Conservation (phyloP, 2,329 filamentous ascomycete genomes). For the Phialophora expanda region DNA sequence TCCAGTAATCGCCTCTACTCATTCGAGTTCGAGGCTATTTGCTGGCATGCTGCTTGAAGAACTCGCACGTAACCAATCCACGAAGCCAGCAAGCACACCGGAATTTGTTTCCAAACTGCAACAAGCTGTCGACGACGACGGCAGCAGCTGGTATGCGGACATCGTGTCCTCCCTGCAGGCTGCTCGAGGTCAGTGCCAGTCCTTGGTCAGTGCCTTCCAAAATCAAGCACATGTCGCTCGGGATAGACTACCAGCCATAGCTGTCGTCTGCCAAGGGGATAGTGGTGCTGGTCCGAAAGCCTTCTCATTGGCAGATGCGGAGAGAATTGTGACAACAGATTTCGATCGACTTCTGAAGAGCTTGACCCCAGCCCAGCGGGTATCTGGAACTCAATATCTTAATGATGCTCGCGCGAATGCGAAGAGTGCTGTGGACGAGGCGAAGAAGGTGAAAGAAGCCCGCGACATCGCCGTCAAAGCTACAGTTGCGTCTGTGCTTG, state of each 20-base stretch:
- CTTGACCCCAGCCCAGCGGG: constrained; percentile 84
- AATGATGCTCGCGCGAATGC: constrained; percentile 76
- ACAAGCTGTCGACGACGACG: constrained; percentile 78
- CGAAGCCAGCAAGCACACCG: constrained; percentile 46
- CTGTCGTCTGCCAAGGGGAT: constrained; percentile 93
- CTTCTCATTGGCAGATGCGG: constrained; percentile 85
- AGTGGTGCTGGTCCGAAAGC: constrained; percentile 88
- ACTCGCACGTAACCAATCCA: constrained; percentile 68
- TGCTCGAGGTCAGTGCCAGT: constrained; percentile 87
- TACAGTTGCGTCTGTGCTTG: constrained; percentile 82
- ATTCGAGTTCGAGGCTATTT: constrained; percentile 84
- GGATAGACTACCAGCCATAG: constrained; percentile 76
- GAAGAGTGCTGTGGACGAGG: constrained; percentile 75
- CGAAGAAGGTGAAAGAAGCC: constrained; percentile 75
- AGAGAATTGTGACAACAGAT: constrained; percentile 83
- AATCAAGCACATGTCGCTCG: constrained; percentile 83
- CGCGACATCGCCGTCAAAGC: constrained; percentile 86
- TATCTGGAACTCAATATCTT: constrained; percentile 80
- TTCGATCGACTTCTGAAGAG: constrained; percentile 86
- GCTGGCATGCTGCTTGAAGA: constrained; percentile 86
- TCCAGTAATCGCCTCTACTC: constrained; percentile 71
- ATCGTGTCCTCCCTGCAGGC: constrained; percentile 88
- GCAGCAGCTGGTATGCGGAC: constrained; percentile 83
- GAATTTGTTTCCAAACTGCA: constrained; percentile 66
- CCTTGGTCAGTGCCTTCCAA: constrained; percentile 86